phyloP scores from a whole-genome alignment of 75 land plant species.

The Selaginella tamariscina region DNA sequence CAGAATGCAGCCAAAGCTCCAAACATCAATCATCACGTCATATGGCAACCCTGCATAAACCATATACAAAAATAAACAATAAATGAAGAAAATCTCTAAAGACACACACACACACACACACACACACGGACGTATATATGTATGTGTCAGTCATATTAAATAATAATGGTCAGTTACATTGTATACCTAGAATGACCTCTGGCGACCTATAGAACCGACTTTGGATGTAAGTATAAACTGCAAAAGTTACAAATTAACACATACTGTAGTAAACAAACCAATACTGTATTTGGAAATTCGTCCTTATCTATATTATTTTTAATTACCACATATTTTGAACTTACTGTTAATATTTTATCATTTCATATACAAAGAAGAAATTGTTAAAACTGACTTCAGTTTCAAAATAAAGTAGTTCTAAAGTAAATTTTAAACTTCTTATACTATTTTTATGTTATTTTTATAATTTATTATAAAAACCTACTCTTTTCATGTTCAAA shows the following conservation, averaged over 20 bases:
- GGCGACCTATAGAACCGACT: slow-evolving; percentile 38
- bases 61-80: too few species aligned
- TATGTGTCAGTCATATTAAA: not conserved
- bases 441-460: not conserved
- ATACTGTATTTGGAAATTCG: too few species aligned
- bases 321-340: too few species aligned
- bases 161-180: not conserved
- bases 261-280: too few species aligned
- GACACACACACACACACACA: too few species aligned
- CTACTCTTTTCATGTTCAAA: slow-evolving; percentile 34
- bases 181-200: slow-evolving; percentile 29
- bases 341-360: too few species aligned
- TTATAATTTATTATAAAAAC: not conserved
- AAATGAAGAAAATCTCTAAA: too few species aligned
- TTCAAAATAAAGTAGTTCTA: not conserved
- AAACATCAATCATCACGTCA: slow-evolving; percentile 35
- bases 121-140: too few species aligned
- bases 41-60: slow-evolving; percentile 26
- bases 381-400: too few species aligned
- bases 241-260: too few species aligned
- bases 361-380: too few species aligned
- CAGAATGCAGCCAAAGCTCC: slow-evolving; percentile 37
- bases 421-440: not conserved
- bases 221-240: slow-evolving; percentile 36
- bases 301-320: too few species aligned